These are phyloP conservation scores for Macrocybe gigantea DNA, from an alignment of 768 basidiomycete genomes.

Conservation along the genomic window DNA sequence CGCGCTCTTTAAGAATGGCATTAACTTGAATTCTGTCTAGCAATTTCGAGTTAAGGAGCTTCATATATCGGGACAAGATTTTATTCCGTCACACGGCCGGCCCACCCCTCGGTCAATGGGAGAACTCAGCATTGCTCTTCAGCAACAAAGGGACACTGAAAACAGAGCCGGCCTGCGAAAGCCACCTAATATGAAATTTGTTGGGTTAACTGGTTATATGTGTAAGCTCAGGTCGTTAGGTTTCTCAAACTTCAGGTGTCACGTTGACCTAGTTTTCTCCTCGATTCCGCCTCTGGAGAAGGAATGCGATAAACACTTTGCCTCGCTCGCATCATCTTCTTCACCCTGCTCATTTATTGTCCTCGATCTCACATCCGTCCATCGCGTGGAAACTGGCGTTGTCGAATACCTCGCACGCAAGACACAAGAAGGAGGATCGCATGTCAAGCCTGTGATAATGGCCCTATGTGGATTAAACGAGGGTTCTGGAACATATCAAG, in stretches of 20 bases:
- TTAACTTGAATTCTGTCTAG: not conserved
- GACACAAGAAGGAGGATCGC: not conserved
- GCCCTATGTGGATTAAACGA: not conserved
- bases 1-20: not conserved
- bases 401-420: not conserved
- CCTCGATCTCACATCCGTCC: not conserved
- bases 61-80: too few species aligned
- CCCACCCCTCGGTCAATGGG: conserved; percentile 5
- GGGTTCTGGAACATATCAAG: not conserved
- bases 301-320: too few species aligned
- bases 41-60: conserved; percentile 7
- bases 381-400: not conserved
- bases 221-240: conserved; percentile 5
- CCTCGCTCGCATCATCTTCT: not conserved
- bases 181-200: conserved; percentile 5
- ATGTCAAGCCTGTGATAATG: not conserved
- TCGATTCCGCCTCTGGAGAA: not conserved
- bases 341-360: not conserved
- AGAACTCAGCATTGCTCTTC: not conserved
- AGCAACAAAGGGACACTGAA: not conserved
- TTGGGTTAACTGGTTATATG: conserved; percentile 9
- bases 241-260: not conserved
- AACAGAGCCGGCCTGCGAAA: conserved; percentile 2
- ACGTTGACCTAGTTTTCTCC: not conserved
- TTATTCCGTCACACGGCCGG: too few species aligned